Evolutionary conservation across 257 asterid species (phyloP).

Genomic region (Perilla frutescens): DNA sequence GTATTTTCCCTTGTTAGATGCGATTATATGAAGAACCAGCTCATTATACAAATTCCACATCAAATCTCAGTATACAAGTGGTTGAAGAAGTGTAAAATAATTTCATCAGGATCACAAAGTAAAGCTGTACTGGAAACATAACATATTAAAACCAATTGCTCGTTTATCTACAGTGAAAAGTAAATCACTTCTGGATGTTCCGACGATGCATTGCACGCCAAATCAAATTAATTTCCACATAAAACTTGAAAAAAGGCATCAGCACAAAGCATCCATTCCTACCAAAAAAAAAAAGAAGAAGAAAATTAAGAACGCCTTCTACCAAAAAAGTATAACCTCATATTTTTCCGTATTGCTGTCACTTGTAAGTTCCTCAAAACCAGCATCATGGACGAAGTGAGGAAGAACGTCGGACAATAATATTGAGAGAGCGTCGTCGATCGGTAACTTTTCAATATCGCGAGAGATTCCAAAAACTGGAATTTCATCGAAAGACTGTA

Average conservation of each 20-base stretch:
- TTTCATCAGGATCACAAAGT: slow-evolving; percentile 16
- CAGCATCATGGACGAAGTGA: slow-evolving; percentile 44
- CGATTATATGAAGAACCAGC: slow-evolving; percentile 20
- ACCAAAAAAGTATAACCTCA: slow-evolving; percentile 29
- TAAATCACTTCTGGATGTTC: slow-evolving; percentile 17
- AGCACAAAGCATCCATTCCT: not conserved
- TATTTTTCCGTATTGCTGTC: slow-evolving; percentile 29
- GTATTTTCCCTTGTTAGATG: slow-evolving; percentile 14
- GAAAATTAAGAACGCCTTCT: not conserved
- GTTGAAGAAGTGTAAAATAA: slow-evolving; percentile 3
- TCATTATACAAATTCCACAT: slow-evolving; percentile 22
- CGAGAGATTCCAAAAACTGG: slow-evolving; percentile 43
- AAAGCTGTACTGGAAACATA: slow-evolving; percentile 30
- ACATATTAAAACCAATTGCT: slow-evolving; percentile 8
- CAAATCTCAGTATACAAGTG: slow-evolving; percentile 23
- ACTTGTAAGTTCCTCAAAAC: slow-evolving; percentile 34
- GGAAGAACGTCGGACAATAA: slow-evolving; percentile 82
- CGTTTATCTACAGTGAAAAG: slow-evolving; percentile 13
- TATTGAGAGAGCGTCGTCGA: slow-evolving; percentile 68
- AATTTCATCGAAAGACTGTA: slow-evolving; percentile 49
- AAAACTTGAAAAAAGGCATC: slow-evolving; percentile 10
- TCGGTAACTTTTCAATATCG: slow-evolving; percentile 60
- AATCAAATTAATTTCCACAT: slow-evolving; percentile 32
- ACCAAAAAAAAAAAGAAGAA: not conserved
- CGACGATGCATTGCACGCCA: slow-evolving; percentile 14